Percentiles rank a stretch among this genome's conserved stretches.
Evolutionary conservation across 495 filamentous ascomycete genomes (phyloP).

Genomic region (Wilcoxina mikolae): DNA sequence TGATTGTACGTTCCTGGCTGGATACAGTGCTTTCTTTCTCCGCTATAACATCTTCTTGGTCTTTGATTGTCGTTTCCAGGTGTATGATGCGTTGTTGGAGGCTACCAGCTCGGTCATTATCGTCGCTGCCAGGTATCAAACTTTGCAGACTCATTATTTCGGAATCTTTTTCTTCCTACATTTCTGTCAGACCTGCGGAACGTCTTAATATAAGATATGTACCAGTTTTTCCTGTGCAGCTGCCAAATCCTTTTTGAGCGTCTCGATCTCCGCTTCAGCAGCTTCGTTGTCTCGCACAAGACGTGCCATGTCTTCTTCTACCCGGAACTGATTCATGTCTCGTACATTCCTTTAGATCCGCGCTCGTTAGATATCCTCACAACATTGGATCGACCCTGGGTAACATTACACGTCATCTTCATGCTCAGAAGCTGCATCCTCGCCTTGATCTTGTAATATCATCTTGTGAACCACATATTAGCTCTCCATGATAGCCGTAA

Average conservation of each 20-base stretch:
- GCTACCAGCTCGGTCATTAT: neutral
- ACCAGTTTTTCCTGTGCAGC: slow-evolving; percentile 21
- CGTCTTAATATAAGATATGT: too few species aligned
- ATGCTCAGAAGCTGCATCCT: neutral
- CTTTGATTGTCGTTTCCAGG: slow-evolving; percentile 25
- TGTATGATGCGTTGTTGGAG: slow-evolving; percentile 12
- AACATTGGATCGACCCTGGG: neutral
- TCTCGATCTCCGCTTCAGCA: slow-evolving; percentile 21
- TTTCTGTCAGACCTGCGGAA: neutral
- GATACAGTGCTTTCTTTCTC: slow-evolving; percentile 26
- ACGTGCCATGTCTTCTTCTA: slow-evolving; percentile 29
- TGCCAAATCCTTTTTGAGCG: slow-evolving; percentile 15
- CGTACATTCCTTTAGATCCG: neutral
- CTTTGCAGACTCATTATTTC: slow-evolving; percentile 19
- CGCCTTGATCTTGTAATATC: slow-evolving; percentile 13
- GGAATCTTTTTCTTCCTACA: slow-evolving; percentile 21
- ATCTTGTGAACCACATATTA: slow-evolving; percentile 13
- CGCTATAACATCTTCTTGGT: slow-evolving; percentile 25
- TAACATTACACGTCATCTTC: neutral
- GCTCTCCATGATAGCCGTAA: neutral
- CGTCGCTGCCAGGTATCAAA: slow-evolving; percentile 11
- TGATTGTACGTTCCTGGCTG: slow-evolving; percentile 18
- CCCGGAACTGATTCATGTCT: slow-evolving; percentile 26
- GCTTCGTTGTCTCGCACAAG: slow-evolving; percentile 26
- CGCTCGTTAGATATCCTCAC: neutral